Base-by-base conservation (phyloP, 441 rosid species). In the Populus hybrid region DNA sequence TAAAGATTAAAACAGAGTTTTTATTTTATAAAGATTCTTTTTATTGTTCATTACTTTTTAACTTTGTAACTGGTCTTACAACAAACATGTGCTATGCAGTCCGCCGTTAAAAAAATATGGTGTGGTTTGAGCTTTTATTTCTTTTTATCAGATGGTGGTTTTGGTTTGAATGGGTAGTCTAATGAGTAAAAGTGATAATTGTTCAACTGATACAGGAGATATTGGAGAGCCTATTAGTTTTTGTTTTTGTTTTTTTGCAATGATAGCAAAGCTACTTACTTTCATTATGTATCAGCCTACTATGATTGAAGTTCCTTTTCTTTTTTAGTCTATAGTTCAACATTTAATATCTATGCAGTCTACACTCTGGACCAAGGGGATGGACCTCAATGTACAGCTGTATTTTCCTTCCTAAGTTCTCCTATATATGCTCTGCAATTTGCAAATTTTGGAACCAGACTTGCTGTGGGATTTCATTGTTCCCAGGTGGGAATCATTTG, bases 401-500 rank as follows among this genome's bases (percentile, higher is more conserved):
- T 86, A 68, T 90, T 89, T 87, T 88, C 92, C 74, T 75, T 88
- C 73, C 79, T 87, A 63, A 80, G 42, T 80, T 93, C 97, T 76
- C 90, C 90, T 26, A 74, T 91, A 61, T 82, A 86, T 81, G 71
- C 85, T 59, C 82, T 93, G 74, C 84, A 80, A 74, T 89, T 89
- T 76, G 80, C 88, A 68, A 85, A 88, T 68, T 83, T 69, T 82
- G 90, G 90, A 80, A 77, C 77, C 74, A 88, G 81, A 84, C 93
- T 94, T 83, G 89, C 87, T 63, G 94, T 90, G 68, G 98, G 97
- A 79, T 92, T 87, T 89, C 83, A 83, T 69, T 90, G 94, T 88
- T 94, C 95, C 84, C 85, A 68, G 90, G 98, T 94, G 70, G 71
- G 86, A 78, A 76, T 83, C 72, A 84, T 74, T 40, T 75, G 20